phyloP scores from a whole-genome alignment of 768 basidiomycete species.

The Hysterangium stoloniferum region DNA sequence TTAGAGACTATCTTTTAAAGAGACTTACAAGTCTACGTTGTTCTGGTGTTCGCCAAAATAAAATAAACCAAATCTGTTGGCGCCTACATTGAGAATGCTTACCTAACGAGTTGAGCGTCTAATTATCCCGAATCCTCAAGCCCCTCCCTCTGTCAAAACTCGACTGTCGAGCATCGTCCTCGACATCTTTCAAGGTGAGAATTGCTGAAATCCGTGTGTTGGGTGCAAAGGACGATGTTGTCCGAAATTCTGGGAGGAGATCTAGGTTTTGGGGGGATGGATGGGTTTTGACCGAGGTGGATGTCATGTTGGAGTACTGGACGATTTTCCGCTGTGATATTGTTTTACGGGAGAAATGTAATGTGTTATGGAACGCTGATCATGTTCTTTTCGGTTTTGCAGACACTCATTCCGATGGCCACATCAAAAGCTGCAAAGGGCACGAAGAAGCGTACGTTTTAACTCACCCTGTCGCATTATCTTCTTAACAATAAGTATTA shows the following conservation, averaged over 20 bases:
- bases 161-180: constrained; percentile 9
- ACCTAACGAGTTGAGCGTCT: too few species aligned
- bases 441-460: constrained; percentile 9
- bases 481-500: not conserved
- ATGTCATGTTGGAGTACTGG: constrained; percentile 1
- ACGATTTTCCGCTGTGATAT: not conserved
- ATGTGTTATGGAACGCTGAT: not conserved
- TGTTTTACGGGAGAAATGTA: not conserved
- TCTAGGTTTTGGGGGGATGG: constrained; percentile 13
- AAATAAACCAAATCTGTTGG: too few species aligned
- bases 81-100: too few species aligned
- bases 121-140: too few species aligned
- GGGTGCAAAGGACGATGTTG: constrained; percentile 5
- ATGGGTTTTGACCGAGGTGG: not conserved
- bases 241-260: constrained; percentile 1
- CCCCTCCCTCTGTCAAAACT: constrained; percentile 2
- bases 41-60: too few species aligned
- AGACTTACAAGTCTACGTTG: too few species aligned
- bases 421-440: constrained; percentile 13
- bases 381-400: not conserved
- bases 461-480: not conserved
- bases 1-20: too few species aligned
- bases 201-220: constrained; percentile 4
- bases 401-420: constrained; percentile 9
- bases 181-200: constrained; percentile 27